Evolutionary conservation across 768 basidiomycete species (phyloP), one percentile per base, ranked within the genome.

Genomic region (Trametes maxima): DNA sequence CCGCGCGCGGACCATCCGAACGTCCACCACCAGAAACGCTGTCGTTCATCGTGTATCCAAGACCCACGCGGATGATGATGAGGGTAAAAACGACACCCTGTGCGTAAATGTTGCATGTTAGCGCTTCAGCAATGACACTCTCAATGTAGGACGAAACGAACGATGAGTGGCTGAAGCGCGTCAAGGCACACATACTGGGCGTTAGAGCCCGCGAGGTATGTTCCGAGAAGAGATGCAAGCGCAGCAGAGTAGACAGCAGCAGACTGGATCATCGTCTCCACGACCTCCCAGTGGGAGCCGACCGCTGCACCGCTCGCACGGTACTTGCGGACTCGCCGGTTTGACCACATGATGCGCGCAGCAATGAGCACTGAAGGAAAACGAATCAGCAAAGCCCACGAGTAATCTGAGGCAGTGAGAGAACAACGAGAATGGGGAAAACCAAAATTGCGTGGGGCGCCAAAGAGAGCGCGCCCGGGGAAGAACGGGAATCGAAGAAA

Each of bases 21-120:
- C 22, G 40, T 35, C 54, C 47, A 21, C 40, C 45, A 21, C 43
- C 57, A 10, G 48, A 45, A 11, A 52, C 42, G 12, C 22, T 42
- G 19, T 54, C 57, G 53, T 64, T 59, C 50, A 64, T 42, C n/a
- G 62, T 64, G 62, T 56, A 64, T 14, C 62, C 63, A 37, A 64
- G 59, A 13, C 63, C 63, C 39, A 64, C 59, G 22, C 59, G 63
- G 51, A 64, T 60, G 51, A 64, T 64, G 40, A 64, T 64, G 35
- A 64, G 50, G 12, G 59, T 64, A 50, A 64, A 64, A 10, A 64
- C 63, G 28, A 60, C 46, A 45, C 63, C 63, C 63, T 64, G 24
- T 17, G 12, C 0, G n/a, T 2, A 25, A 24, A 22, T 17, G 19
- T 21, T 19, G 37, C 43, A 16, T 8, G 21, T n/a, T 14, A 17